phyloP scores from a whole-genome alignment of 2,329 filamentous ascomycete species.

The Sclerotinia minor region DNA sequence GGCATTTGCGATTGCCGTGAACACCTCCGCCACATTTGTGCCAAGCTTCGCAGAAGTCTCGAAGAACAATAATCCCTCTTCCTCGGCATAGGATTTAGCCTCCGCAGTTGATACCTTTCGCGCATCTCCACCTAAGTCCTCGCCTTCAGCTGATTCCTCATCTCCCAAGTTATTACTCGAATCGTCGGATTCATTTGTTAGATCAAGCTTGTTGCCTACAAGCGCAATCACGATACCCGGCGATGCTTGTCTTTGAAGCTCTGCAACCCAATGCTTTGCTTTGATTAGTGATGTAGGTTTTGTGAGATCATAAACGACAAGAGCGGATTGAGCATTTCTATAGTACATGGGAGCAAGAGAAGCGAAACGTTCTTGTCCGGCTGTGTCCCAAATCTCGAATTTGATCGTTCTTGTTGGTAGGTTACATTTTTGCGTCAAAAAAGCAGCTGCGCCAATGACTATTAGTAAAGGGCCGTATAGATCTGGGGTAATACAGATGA shows the following conservation, averaged over 20 bases:
- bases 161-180: conserved; percentile 53
- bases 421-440: conserved; percentile 98
- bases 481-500: neutral
- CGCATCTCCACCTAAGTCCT: conserved; percentile 68
- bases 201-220: conserved; percentile 94
- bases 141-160: conserved; percentile 50
- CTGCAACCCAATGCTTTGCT: conserved; percentile 98
- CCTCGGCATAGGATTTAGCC: conserved; percentile 89
- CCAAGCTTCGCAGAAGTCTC: conserved; percentile 98
- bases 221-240: conserved; percentile 96
- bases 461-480: conserved; percentile 3
- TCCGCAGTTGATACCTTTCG: conserved; percentile 89
- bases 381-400: conserved; percentile 98
- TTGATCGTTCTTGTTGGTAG: conserved; percentile 89
- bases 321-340: conserved; percentile 94
- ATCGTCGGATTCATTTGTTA: conserved; percentile 62
- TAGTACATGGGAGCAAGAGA: conserved; percentile 99
- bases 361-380: conserved; percentile 95
- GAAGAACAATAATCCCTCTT: conserved; percentile 92
- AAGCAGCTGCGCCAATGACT: conserved; percentile 66
- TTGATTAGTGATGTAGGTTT: conserved; percentile 94
- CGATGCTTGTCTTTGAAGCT: conserved; percentile 92
- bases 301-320: conserved; percentile 98
- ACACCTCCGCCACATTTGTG: conserved; percentile 90
- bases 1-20: conserved; percentile 95